Conservation (phyloP, 768 basidiomycete species). For the Collybia sp. region DNA sequence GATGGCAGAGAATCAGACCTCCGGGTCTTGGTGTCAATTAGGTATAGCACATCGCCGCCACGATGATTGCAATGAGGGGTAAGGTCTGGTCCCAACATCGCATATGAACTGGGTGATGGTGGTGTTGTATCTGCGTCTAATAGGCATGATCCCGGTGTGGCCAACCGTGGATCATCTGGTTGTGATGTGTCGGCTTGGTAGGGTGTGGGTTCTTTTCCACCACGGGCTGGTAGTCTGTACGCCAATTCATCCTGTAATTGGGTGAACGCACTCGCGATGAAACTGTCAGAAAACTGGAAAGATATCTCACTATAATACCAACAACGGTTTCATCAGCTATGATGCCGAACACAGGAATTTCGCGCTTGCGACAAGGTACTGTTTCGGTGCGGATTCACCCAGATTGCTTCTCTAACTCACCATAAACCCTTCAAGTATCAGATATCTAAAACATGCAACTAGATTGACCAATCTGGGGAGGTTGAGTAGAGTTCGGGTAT, state of each 20-base stretch:
- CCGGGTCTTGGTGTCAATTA: constrained; percentile 74
- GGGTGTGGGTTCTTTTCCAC: neutral
- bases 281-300: too few species aligned
- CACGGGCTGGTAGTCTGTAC: neutral
- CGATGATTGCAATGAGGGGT: neutral
- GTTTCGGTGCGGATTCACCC: neutral
- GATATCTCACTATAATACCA: constrained; percentile 66
- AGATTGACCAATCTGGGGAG: constrained; percentile 64
- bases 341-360: constrained; percentile 81
- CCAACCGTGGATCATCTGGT: too few species aligned
- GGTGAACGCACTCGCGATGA: neutral
- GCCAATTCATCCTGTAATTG: constrained; percentile 42
- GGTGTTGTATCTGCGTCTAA: too few species aligned
- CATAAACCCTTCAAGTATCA: constrained; percentile 43
- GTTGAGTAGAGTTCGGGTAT: neutral
- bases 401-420: constrained; percentile 26
- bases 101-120: neutral
- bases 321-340: constrained; percentile 58
- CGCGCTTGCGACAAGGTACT: constrained; percentile 44
- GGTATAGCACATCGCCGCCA: constrained; percentile 27
- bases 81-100: constrained; percentile 11
- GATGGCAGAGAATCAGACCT: constrained; percentile 42
- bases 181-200: neutral
- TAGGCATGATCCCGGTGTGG: neutral
- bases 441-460: constrained; percentile 54